A percentile compares a stretch with the other conserved stretches of the same genome.
These are phyloP conservation scores for Abrus pulchellus DNA, from an alignment of 306 rosid species.

Conservation along the genomic window DNA sequence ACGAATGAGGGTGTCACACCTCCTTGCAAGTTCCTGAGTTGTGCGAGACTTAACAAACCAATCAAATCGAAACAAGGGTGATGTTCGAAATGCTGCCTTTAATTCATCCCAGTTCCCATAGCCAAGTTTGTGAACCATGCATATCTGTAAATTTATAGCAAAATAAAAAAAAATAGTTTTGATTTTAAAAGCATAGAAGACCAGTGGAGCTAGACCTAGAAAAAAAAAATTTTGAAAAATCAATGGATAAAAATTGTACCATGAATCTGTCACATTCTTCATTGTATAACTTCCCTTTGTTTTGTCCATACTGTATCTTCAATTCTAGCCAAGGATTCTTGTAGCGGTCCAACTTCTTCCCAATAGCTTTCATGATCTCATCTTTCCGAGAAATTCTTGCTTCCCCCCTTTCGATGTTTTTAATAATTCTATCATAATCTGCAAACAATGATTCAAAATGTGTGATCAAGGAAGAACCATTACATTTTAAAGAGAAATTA, in stretches of 20 bases:
- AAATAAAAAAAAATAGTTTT: neutral
- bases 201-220: constrained; percentile 4
- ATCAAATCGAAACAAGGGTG: constrained; percentile 97
- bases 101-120: constrained; percentile 99
- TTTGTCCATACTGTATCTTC: constrained; percentile 95
- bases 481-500: constrained; percentile 18
- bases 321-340: constrained; percentile 99
- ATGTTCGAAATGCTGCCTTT: constrained; percentile 97
- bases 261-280: constrained; percentile 99
- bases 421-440: constrained; percentile 97
- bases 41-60: constrained; percentile 99
- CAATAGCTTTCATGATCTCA: constrained; percentile 98
- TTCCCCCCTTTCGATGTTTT: constrained; percentile 98
- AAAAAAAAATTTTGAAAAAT: neutral
- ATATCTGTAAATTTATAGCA: constrained; percentile 65
- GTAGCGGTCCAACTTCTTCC: constrained; percentile 97
- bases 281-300: constrained; percentile 95
- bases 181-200: neutral
- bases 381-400: constrained; percentile 99
- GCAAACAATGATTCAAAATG: constrained; percentile 42
- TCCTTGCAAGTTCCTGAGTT: constrained; percentile 98
- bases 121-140: constrained; percentile 99
- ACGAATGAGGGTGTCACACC: constrained; percentile 95
- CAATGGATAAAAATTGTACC: constrained; percentile 56
- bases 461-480: constrained; percentile 18